Conservation (phyloP, 2,329 filamentous ascomycete genomes). For the Clonostachys rosea region DNA sequence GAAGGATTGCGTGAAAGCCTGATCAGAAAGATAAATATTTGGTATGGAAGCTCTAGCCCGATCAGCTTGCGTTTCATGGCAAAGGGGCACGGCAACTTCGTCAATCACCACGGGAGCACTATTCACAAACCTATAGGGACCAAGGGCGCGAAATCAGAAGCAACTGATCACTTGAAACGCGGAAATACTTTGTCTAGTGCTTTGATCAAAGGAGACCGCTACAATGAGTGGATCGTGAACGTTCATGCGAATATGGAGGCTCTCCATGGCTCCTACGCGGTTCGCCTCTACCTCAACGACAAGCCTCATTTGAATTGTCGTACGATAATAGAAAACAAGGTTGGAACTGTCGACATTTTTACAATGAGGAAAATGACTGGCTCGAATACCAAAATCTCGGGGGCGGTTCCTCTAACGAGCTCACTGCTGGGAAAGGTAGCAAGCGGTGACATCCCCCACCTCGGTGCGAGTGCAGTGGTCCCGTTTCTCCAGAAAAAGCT, state of each 20-base stretch:
- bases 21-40: conserved; percentile 46
- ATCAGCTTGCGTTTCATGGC: background rate
- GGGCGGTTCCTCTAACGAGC: conserved; percentile 46
- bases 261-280: conserved; percentile 51
- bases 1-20: conserved; percentile 22
- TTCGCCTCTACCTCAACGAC: conserved; percentile 65
- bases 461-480: conserved; percentile 27
- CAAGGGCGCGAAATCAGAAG: too few species aligned
- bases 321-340: conserved; percentile 47
- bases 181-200: conserved; percentile 3
- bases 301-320: conserved; percentile 41
- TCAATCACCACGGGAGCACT: conserved; percentile 8
- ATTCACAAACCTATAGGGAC: too few species aligned
- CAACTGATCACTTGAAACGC: too few species aligned
- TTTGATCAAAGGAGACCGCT: conserved; percentile 32
- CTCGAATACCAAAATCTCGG: conserved; percentile 31
- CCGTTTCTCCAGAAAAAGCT: conserved; percentile 35
- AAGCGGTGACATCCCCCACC: conserved; percentile 23
- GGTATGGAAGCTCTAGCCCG: conserved; percentile 27
- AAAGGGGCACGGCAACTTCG: conserved; percentile 9
- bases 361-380: conserved; percentile 29
- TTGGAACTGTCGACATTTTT: conserved; percentile 59
- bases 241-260: conserved; percentile 42
- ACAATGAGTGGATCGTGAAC: conserved; percentile 15
- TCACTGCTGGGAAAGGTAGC: conserved; percentile 37